These are phyloP conservation scores for Trametes polyzona DNA, from an alignment of 1,284 basidiomycete genomes.

Conservation along the genomic window DNA sequence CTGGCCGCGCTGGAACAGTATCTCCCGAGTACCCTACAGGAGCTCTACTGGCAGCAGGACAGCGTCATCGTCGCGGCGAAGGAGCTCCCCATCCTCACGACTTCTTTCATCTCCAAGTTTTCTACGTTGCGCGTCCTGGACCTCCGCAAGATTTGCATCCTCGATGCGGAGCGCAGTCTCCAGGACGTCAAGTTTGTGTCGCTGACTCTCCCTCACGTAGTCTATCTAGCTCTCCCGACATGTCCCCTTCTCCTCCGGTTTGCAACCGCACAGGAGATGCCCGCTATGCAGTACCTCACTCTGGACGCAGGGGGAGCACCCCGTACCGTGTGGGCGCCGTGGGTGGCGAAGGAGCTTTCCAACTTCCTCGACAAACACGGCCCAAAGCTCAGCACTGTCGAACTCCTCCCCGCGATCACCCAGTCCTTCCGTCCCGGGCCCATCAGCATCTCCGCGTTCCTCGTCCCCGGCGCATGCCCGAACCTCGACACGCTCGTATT, in stretches of 20 bases:
- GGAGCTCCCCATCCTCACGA: conserved; percentile 21
- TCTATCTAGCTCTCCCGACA: conserved; percentile 25
- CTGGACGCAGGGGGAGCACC: conserved; percentile 25
- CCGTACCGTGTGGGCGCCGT: conserved; percentile 16
- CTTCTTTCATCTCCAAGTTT: conserved; percentile 20
- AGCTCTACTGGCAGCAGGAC: conserved; percentile 33
- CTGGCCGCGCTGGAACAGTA: conserved; percentile 27
- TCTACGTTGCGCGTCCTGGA: conserved; percentile 27
- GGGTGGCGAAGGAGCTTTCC: conserved; percentile 30
- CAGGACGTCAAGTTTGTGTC: conserved; percentile 15
- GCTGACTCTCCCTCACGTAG: conserved; percentile 24
- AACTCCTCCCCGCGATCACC: conserved; percentile 43
- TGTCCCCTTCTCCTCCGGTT: conserved; percentile 27
- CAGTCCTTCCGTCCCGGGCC: conserved; percentile 35
- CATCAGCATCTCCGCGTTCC: conserved; percentile 47
- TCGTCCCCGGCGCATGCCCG: conserved; percentile 46
- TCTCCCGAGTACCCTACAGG: conserved; percentile 26
- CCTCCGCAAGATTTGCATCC: conserved; percentile 28
- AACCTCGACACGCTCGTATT: conserved; percentile 49
- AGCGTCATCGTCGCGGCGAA: conserved; percentile 22
- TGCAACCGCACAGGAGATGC: conserved; percentile 25
- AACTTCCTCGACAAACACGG: conserved; percentile 48
- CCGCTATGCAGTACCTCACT: conserved; percentile 24
- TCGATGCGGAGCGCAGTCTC: conserved; percentile 24
- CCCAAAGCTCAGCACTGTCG: conserved; percentile 41